These are phyloP conservation scores for Mrakiaceae sp. DNA, from an alignment of 1,284 basidiomycete species.

Conservation along the genomic window DNA sequence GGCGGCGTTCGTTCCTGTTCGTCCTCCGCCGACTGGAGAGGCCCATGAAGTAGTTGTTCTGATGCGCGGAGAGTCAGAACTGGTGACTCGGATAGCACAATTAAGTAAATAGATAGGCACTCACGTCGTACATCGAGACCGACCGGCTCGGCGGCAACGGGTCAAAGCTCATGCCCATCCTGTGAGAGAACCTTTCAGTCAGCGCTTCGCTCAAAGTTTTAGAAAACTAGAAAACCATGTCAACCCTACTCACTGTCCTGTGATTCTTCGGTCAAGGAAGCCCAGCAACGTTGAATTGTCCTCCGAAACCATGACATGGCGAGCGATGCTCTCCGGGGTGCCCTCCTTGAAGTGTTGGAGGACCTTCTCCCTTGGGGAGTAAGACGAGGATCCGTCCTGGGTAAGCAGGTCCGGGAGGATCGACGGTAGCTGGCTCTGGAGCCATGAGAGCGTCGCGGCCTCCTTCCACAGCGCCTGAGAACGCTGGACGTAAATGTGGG, in stretches of 20 bases:
- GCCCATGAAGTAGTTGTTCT: slow-evolving; percentile 52
- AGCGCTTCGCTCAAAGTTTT: no score
- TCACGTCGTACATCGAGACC: slow-evolving; percentile 49
- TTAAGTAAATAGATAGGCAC: not conserved
- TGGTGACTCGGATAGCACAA: not conserved
- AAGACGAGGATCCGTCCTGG: slow-evolving; percentile 31
- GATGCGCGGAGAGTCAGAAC: not conserved
- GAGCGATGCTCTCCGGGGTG: slow-evolving; percentile 49
- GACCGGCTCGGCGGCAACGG: slow-evolving; percentile 58
- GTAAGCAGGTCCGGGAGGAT: slow-evolving; percentile 31
- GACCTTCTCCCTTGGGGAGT: slow-evolving; percentile 33
- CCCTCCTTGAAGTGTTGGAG: slow-evolving; percentile 34
- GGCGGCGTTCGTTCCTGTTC: slow-evolving; percentile 8
- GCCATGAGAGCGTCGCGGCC: slow-evolving; percentile 53
- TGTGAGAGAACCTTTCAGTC: slow-evolving; percentile 30
- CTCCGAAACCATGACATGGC: slow-evolving; percentile 57
- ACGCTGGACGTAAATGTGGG: slow-evolving; percentile 72
- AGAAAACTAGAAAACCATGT: no score
- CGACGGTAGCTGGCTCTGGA: slow-evolving; percentile 45
- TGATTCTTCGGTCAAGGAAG: slow-evolving; percentile 49
- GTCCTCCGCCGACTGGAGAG: slow-evolving; percentile 22
- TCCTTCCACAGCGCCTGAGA: slow-evolving; percentile 71
- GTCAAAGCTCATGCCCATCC: slow-evolving; percentile 56
- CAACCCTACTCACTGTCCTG: no score
- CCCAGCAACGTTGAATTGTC: slow-evolving; percentile 53